Conservation (phyloP, 495 filamentous ascomycete species). For the Hypoxylon lienhwacheense region DNA sequence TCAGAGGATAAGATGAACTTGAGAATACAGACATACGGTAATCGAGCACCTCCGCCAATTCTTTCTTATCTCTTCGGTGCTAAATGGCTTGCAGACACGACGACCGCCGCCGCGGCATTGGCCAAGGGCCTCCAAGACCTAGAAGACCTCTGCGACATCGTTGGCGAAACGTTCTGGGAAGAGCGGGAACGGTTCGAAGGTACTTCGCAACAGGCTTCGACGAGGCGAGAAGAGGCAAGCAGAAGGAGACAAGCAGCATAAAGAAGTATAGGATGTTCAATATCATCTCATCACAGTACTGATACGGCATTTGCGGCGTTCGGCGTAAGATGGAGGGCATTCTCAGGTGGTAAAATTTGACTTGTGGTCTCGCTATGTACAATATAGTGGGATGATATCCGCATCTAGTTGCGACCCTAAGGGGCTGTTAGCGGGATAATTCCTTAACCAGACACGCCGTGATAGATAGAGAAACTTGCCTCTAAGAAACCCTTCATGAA, state of each 20-base stretch:
- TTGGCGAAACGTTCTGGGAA: conserved; percentile 77
- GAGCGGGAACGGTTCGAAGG: conserved; percentile 65
- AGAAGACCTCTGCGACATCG: conserved; percentile 87
- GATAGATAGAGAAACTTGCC: conserved; percentile 51
- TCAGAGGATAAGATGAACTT: conserved; percentile 96
- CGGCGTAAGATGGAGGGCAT: conserved; percentile 33
- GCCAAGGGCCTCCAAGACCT: conserved; percentile 88
- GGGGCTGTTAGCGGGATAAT: conserved; percentile 19
- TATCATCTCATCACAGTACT: conserved; percentile 4
- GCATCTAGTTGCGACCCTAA: conserved; percentile 56
- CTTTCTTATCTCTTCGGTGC: not conserved
- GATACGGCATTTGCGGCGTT: conserved; percentile 38
- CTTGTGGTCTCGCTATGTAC: conserved; percentile 43
- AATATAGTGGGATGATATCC: conserved; percentile 24
- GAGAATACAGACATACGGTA: conserved; percentile 94
- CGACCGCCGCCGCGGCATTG: conserved; percentile 77
- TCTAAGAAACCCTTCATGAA: conserved; percentile 95
- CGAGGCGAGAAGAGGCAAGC: conserved; percentile 18
- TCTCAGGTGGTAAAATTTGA: conserved; percentile 28
- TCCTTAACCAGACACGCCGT: not conserved
- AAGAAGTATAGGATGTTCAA: not conserved
- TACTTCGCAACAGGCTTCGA: conserved; percentile 17
- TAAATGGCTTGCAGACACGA: conserved; percentile 61
- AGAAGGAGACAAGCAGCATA: conserved; percentile 3
- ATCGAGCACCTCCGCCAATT: conserved; percentile 27